Conservation (phyloP, 1,139 yeast genomes). For the Debaryomycetaceae sp. region DNA sequence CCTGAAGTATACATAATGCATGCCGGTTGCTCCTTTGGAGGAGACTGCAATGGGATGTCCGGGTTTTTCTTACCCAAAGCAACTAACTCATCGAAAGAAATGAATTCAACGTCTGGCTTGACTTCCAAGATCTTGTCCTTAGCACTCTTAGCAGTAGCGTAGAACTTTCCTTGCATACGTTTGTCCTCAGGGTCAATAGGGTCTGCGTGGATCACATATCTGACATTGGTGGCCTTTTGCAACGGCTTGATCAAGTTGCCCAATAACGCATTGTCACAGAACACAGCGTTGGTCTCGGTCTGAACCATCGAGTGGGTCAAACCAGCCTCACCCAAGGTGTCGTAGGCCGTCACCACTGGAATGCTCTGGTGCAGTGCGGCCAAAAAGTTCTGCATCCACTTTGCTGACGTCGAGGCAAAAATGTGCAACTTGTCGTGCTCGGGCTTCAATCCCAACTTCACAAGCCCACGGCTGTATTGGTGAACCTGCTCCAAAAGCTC, state of each 20-base stretch:
- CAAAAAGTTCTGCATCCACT: constrained; percentile 87
- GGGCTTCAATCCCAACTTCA: constrained; percentile 70
- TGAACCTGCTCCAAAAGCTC: constrained; percentile 51
- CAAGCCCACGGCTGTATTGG: constrained; percentile 70
- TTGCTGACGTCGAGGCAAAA: constrained; percentile 79
- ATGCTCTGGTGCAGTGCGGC: constrained; percentile 76
- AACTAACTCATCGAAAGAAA: constrained; percentile 63
- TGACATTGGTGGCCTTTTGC: constrained; percentile 57
- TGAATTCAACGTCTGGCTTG: constrained; percentile 74
- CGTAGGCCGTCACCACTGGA: constrained; percentile 94
- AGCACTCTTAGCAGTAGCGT: constrained; percentile 54
- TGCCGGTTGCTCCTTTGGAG: constrained; percentile 71
- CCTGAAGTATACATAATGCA: constrained; percentile 99
- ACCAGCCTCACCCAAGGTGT: constrained; percentile 91
- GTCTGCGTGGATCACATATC: constrained; percentile 70
- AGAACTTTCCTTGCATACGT: constrained; percentile 59
- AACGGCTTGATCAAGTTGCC: constrained; percentile 68
- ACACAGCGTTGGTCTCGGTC: constrained; percentile 74
- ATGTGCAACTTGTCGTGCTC: constrained; percentile 66
- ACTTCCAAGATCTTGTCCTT: constrained; percentile 53
- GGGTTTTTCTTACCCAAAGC: constrained; percentile 54
- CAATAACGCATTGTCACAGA: constrained; percentile 77
- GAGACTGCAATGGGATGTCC: constrained; percentile 39
- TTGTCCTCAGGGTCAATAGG: constrained; percentile 58
- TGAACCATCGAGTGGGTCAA: constrained; percentile 80